A percentile compares a stretch with the other conserved stretches of the same genome.
phyloP scores from a whole-genome alignment of 805 yeast species.

The Metschnikowia lochheadii region DNA sequence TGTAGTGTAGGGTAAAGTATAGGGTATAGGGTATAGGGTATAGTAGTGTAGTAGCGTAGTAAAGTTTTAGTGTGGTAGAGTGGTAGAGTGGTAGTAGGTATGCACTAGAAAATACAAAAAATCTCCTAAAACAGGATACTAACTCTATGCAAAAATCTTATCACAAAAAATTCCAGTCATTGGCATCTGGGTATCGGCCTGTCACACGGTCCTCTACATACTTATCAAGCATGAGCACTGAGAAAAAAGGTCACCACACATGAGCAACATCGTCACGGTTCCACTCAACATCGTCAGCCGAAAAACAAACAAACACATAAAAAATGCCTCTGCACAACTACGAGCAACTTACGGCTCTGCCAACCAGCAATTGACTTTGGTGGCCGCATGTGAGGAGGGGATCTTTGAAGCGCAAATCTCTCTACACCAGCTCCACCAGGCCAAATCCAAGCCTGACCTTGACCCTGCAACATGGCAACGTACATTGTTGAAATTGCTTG shows the following conservation, averaged over 20 bases:
- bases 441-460: slow-evolving; percentile 10
- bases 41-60: too few relatives aligned
- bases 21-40: too few relatives aligned
- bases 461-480: slow-evolving; percentile 18
- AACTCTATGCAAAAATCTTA: too few relatives aligned
- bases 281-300: slow-evolving; percentile 8
- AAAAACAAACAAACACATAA: slow-evolving; percentile 5
- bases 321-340: slow-evolving; percentile 10
- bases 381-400: slow-evolving; percentile 19
- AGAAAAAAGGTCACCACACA: slow-evolving; percentile 1
- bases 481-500: slow-evolving; percentile 6
- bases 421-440: slow-evolving; percentile 5
- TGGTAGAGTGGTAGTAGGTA: too few relatives aligned
- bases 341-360: not conserved
- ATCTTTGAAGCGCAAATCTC: slow-evolving; percentile 10
- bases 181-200: too few relatives aligned
- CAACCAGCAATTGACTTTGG: not conserved
- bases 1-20: too few relatives aligned
- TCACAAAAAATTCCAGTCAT: too few relatives aligned
- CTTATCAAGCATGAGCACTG: not conserved
- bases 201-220: not conserved
- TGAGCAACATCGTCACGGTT: slow-evolving; percentile 5
- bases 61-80: too few relatives aligned
- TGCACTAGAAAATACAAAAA: too few relatives aligned
- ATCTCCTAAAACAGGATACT: too few relatives aligned